A percentile compares a stretch with the other conserved stretches of the same genome.
Conservation (phyloP, 2,329 filamentous ascomycete genomes). For the Aspergillus texensis region DNA sequence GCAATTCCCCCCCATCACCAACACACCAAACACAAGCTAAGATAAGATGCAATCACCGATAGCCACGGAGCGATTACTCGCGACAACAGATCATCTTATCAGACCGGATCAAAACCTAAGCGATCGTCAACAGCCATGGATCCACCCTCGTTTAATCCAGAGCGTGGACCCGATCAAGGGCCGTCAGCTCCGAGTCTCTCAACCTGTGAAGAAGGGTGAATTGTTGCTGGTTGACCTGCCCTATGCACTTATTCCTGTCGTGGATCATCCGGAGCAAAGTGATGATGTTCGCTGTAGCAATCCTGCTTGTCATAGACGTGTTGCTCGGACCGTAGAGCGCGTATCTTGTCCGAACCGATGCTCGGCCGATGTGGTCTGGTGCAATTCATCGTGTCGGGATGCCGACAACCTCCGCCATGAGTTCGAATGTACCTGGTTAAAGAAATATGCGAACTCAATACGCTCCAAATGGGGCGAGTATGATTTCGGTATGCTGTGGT, state of each 20-base stretch:
- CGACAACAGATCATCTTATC: conserved; percentile 10
- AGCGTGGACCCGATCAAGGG: conserved; percentile 32
- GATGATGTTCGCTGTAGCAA: conserved; percentile 34
- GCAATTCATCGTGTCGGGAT: conserved; percentile 24
- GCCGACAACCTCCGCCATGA: conserved; percentile 28
- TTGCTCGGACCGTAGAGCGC: conserved; percentile 8
- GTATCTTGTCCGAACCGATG: conserved; percentile 27
- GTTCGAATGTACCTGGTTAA: conserved; percentile 36
- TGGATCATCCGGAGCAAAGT: conserved; percentile 27
- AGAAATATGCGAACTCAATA: conserved; percentile 26
- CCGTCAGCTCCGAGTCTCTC: conserved; percentile 32
- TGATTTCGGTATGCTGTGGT: conserved; percentile 38
- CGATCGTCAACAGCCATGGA: conserved; percentile 21
- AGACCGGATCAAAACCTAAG: not conserved
- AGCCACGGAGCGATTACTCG: conserved; percentile 7
- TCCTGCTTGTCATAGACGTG: conserved; percentile 29
- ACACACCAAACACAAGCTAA: not conserved
- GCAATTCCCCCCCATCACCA: not conserved
- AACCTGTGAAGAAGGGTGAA: conserved; percentile 27
- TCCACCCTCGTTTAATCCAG: conserved; percentile 33
- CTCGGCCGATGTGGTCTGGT: conserved; percentile 33
- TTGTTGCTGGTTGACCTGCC: conserved; percentile 32
- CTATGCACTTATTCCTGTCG: conserved; percentile 36
- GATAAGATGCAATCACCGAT: conserved; percentile 10
- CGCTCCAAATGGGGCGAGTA: conserved; percentile 35